Conservation (phyloP, 768 basidiomycete species). For the Mycena venus region DNA sequence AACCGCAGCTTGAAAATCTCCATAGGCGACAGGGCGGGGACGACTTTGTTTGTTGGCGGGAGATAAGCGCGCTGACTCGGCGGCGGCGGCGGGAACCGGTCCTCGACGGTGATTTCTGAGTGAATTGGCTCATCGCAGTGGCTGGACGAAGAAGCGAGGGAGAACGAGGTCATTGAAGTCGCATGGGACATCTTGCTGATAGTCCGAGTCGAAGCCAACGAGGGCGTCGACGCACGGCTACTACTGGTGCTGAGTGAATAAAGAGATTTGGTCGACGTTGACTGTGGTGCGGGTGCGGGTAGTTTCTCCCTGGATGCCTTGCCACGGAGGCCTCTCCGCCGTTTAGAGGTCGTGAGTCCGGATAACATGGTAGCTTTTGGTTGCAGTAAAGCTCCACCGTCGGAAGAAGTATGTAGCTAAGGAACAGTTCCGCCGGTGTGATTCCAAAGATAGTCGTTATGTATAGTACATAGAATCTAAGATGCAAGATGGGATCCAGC, state of each 20-base stretch:
- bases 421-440: background rate
- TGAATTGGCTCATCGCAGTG: background rate
- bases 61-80: background rate
- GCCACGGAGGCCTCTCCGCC: constrained; percentile 23
- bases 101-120: background rate
- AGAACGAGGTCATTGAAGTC: constrained; percentile 19
- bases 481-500: background rate
- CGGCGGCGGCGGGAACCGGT: background rate
- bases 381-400: background rate
- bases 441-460: no score
- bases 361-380: background rate
- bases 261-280: background rate
- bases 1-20: constrained; percentile 14
- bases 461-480: no score
- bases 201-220: background rate
- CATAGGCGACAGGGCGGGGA: background rate
- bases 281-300: background rate
- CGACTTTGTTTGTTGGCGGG: background rate
- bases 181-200: background rate
- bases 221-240: constrained; percentile 4
- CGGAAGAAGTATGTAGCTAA: background rate
- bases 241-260: background rate
- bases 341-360: background rate
- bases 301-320: constrained; percentile 17
- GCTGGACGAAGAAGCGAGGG: background rate